Conservation (phyloP, 805 yeast genomes). For the Candida tibetensis region DNA sequence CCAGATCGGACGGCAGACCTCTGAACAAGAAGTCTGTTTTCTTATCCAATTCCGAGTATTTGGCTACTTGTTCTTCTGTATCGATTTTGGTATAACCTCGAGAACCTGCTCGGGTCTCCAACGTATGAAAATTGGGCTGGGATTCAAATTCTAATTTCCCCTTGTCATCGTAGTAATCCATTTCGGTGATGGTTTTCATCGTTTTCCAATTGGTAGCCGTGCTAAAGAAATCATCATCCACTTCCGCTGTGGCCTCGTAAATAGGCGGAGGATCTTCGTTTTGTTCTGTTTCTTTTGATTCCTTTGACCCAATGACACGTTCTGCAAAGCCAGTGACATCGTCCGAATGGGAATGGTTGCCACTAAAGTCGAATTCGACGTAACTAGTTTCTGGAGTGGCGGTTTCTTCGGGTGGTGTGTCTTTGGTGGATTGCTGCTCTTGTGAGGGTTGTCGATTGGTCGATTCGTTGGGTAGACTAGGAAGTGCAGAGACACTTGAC, state of each 20-base stretch:
- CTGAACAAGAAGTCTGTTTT: conserved; percentile 53
- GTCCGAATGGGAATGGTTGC: conserved; percentile 2
- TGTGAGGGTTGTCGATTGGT: neutral
- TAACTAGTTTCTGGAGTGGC: conserved; percentile 15
- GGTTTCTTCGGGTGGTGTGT: neutral
- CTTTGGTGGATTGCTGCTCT: neutral
- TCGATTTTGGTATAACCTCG: conserved; percentile 87
- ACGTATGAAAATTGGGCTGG: conserved; percentile 19
- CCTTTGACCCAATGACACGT: conserved; percentile 2
- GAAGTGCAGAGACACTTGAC: conserved; percentile 19
- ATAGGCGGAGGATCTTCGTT: conserved; percentile 2
- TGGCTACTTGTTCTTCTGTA: conserved; percentile 79
- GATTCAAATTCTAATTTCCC: conserved; percentile 57
- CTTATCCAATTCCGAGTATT: conserved; percentile 51
- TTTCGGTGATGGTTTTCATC: conserved; percentile 77
- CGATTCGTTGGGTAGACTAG: conserved; percentile 18
- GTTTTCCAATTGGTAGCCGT: conserved; percentile 70
- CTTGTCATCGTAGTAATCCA: conserved; percentile 75
- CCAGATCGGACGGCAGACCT: conserved; percentile 12
- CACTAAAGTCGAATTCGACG: conserved; percentile 31
- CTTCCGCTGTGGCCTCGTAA: neutral
- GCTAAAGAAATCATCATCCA: conserved; percentile 26
- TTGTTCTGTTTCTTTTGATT: neutral
- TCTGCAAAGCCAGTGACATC: conserved; percentile 3
- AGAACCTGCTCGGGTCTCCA: conserved; percentile 42